phyloP scores from a whole-genome alignment of 352 stramenopile species.

The Globisporangium heterothallicum region DNA sequence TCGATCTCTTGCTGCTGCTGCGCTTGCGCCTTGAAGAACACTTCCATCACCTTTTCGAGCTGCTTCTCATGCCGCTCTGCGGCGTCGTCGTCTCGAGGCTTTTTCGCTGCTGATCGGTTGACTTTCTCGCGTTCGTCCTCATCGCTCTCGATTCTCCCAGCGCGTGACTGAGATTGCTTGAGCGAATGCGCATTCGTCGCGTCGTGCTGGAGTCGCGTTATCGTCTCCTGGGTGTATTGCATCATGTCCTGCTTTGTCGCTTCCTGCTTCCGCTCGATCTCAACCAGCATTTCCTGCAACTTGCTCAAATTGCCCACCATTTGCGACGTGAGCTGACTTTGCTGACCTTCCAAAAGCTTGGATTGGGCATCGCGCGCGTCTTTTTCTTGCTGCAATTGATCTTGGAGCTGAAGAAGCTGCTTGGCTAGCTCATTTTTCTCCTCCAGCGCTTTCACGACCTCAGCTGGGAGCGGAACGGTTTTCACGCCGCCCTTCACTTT shows the following conservation, averaged over 20 bases:
- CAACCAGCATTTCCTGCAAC: slow-evolving; percentile 44
- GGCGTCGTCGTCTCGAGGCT: slow-evolving; percentile 1
- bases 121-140: slow-evolving; percentile 15
- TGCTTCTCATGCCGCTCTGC: slow-evolving; percentile 23
- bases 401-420: slow-evolving; percentile 53
- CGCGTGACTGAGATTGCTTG: slow-evolving; percentile 19
- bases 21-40: slow-evolving; percentile 46
- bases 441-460: slow-evolving; percentile 41
- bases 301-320: slow-evolving; percentile 57
- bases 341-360: slow-evolving; percentile 39
- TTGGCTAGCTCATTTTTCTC: slow-evolving; percentile 55
- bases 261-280: slow-evolving; percentile 69
- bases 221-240: slow-evolving; percentile 52
- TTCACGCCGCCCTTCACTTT: neutral
- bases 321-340: slow-evolving; percentile 40
- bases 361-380: slow-evolving; percentile 36
- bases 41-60: slow-evolving; percentile 60
- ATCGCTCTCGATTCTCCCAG: slow-evolving; percentile 47
- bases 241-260: slow-evolving; percentile 56
- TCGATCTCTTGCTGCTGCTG: slow-evolving; percentile 66
- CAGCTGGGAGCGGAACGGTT: slow-evolving; percentile 21
- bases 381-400: slow-evolving; percentile 47
- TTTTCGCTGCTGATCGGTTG: neutral
- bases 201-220: slow-evolving; percentile 37
- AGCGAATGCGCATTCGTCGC: slow-evolving; percentile 20